Conservation (phyloP, 2,329 filamentous ascomycete genomes). For the Talaromyces funiculosus region DNA sequence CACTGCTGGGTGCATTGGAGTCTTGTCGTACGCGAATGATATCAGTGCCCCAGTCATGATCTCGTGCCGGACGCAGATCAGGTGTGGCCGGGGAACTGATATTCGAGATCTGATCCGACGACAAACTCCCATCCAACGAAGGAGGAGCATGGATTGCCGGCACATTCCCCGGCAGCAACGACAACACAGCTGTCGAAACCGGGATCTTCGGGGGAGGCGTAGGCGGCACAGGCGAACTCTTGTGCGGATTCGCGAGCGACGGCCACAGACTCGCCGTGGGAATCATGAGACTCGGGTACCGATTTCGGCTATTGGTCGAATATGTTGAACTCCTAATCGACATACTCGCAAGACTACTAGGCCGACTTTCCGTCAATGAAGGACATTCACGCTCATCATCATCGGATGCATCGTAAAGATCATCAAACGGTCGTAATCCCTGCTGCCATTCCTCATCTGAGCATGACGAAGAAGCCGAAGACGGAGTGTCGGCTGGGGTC, state of each 20-base stretch:
- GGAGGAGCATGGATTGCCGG: slow-evolving; percentile 75
- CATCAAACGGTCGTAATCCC: slow-evolving; percentile 71
- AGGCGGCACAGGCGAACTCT: slow-evolving; percentile 42
- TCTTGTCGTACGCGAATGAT: slow-evolving; percentile 32
- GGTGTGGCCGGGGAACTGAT: slow-evolving; percentile 83
- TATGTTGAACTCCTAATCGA: slow-evolving; percentile 34
- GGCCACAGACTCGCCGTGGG: slow-evolving; percentile 53
- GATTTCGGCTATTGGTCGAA: slow-evolving; percentile 39
- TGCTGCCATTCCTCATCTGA: slow-evolving; percentile 57
- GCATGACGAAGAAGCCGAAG: slow-evolving; percentile 26
- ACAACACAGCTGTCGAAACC: slow-evolving; percentile 69
- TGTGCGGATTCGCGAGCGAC: slow-evolving; percentile 50
- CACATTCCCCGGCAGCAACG: slow-evolving; percentile 64
- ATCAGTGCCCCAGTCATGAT: slow-evolving; percentile 55
- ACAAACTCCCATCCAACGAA: slow-evolving; percentile 82
- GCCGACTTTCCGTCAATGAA: slow-evolving; percentile 47
- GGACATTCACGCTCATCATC: slow-evolving; percentile 59
- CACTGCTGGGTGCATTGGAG: slow-evolving; percentile 25
- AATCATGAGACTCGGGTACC: slow-evolving; percentile 56
- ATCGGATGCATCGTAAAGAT: slow-evolving; percentile 81
- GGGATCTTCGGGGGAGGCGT: slow-evolving; percentile 55
- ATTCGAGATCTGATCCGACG: slow-evolving; percentile 77
- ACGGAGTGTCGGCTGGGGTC: slow-evolving; percentile 29
- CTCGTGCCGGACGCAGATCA: slow-evolving; percentile 55
- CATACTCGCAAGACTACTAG: slow-evolving; percentile 43